Percentiles rank a stretch among this genome's conserved stretches.
Conservation (phyloP, 2,329 filamentous ascomycete species). For the Kalaharituber pfeilii region DNA sequence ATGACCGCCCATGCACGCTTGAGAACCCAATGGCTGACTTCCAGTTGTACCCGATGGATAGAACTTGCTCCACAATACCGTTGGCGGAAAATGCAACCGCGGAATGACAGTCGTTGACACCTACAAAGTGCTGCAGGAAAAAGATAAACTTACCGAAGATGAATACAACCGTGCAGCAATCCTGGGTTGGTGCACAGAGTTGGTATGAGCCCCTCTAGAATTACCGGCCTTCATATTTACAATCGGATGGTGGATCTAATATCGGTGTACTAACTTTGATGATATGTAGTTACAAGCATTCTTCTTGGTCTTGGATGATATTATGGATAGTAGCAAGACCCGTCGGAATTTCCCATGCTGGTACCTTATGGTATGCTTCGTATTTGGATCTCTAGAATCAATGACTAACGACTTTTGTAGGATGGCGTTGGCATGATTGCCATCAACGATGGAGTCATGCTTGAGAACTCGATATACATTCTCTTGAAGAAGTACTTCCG, state of each 20-base stretch:
- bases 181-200: slow-evolving; percentile 93
- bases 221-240: background rate
- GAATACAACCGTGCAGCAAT: slow-evolving; percentile 80
- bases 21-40: background rate
- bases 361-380: slow-evolving; percentile 41
- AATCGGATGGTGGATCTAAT: too few species aligned
- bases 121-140: slow-evolving; percentile 55
- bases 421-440: slow-evolving; percentile 83
- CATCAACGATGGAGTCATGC: slow-evolving; percentile 96
- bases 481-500: slow-evolving; percentile 91
- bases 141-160: slow-evolving; percentile 51
- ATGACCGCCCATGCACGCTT: background rate
- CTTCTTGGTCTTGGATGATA: slow-evolving; percentile 96
- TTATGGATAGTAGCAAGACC: slow-evolving; percentile 94
- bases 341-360: slow-evolving; percentile 89
- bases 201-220: slow-evolving; percentile 28
- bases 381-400: background rate
- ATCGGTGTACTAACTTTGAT: too few species aligned
- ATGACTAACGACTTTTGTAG: slow-evolving; percentile 34
- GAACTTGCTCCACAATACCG: slow-evolving; percentile 66
- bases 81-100: slow-evolving; percentile 96
- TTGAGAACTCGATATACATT: slow-evolving; percentile 77
- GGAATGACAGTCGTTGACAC: slow-evolving; percentile 96
- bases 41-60: slow-evolving; percentile 27
- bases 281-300: slow-evolving; percentile 59